Evolutionary conservation across 2,329 filamentous ascomycete species (phyloP), one percentile per base, ranked within the genome.

Genomic region (Penicillium vulpinum): DNA sequence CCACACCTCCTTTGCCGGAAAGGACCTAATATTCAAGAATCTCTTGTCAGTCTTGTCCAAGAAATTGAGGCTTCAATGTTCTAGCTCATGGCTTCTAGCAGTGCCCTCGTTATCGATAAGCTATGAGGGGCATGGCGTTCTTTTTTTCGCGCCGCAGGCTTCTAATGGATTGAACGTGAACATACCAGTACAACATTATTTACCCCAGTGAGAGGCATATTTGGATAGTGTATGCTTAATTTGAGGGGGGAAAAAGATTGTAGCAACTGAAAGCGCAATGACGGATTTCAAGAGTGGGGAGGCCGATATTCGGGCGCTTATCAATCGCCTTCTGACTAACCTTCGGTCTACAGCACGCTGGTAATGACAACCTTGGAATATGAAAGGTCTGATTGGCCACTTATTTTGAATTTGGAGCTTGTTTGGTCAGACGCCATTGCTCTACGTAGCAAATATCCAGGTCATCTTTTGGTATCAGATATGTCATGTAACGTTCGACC

Each of bases 1-100:
- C 94, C 21, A 99, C 94, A 66, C 94, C 94, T 70, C 94, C 94
- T 83, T 99, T 99, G 67, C 94, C 94, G 13, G 94, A 97, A 46
- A 99, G 88, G 61, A 93, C 83, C 79, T 85, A 50, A 64, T 28
- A 44, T 62, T 61, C 21, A 36, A 21, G 13, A 24, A 38, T 16
- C 11, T 4, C 22, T 29, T 5, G 22, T 59, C 22, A 38, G 46
- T 48, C 18, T 41, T 33, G 16, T 15, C 15, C 38, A 39, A 16
- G 26, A 31, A 51, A 22, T 29, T 22, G 45, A 21, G 40, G 40
- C 48, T 28, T n/a, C 3, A 16, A 15, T 35, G 24, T 45, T 41
- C 26, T 33, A 40, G 40, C 11, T 11, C 49, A 35, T 45, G 38
- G 49, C 39, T 45, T 44, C 36, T 15, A 33, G 16, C 21, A 24